phyloP scores from a whole-genome alignment of 2,329 filamentous ascomycete species.

The Amauroascus niger region DNA sequence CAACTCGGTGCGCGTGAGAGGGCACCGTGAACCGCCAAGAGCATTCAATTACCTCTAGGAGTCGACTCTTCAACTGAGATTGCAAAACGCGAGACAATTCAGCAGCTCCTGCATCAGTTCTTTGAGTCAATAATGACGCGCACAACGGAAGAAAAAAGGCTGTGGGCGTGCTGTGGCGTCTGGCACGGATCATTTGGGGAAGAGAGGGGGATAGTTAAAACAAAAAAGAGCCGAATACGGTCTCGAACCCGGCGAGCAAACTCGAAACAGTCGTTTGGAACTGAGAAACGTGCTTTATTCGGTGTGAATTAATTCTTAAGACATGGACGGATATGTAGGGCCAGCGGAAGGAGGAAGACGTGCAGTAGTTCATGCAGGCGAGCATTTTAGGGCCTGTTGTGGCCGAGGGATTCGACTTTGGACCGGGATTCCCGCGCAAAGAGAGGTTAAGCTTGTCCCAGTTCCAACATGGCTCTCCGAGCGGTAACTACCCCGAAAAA shows the following conservation, averaged over 20 bases:
- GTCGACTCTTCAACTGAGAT: not conserved
- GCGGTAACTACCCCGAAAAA: constrained; percentile 1
- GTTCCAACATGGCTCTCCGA: not conserved
- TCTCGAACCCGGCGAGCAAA: not conserved
- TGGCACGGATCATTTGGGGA: not conserved
- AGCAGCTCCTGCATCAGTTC: not conserved
- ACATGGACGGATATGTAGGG: constrained; percentile 7
- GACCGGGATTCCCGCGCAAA: not conserved
- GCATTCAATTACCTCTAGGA: not conserved
- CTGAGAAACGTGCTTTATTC: not conserved
- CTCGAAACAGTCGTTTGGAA: not conserved
- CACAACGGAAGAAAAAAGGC: not conserved
- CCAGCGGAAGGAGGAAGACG: constrained; percentile 9
- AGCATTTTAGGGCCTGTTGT: constrained; percentile 1
- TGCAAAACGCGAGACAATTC: not conserved
- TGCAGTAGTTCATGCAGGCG: constrained; percentile 8
- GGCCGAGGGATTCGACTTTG: constrained; percentile 2
- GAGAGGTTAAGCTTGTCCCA: not conserved
- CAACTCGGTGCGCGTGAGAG: not conserved
- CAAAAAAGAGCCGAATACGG: not conserved
- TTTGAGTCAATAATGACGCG: not conserved
- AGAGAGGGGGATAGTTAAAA: not conserved
- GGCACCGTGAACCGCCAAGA: not conserved
- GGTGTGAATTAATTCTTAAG: not conserved
- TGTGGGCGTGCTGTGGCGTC: not conserved